Evolutionary conservation across 2,329 filamentous ascomycete genomes (phyloP).

Genomic region (Nigrospora oryzae): DNA sequence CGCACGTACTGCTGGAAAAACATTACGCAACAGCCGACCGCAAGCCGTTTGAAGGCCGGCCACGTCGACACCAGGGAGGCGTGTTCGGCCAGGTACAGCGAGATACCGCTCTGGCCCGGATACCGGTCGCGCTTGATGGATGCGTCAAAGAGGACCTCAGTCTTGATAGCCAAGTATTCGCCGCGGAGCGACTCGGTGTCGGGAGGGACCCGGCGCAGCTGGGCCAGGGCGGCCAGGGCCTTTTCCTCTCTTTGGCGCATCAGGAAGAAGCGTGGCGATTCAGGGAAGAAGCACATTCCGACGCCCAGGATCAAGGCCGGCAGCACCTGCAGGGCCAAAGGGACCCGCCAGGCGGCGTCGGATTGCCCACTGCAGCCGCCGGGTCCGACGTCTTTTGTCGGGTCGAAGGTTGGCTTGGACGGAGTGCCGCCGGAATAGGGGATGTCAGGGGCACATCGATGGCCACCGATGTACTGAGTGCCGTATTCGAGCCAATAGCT

Average conservation of each 20-base stretch:
- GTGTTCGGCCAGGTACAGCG: constrained; percentile 22
- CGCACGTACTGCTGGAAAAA: constrained; percentile 36
- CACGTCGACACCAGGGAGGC: constrained; percentile 18
- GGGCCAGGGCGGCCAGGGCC: constrained; percentile 19
- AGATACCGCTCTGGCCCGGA: constrained; percentile 19
- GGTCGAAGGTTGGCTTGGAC: constrained; percentile 29
- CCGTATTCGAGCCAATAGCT: constrained; percentile 33
- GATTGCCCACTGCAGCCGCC: constrained; percentile 35
- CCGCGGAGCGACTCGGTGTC: constrained; percentile 18
- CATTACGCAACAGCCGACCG: constrained; percentile 47
- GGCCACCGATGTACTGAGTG: constrained; percentile 31
- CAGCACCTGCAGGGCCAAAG: constrained; percentile 40
- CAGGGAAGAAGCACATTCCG: constrained; percentile 12
- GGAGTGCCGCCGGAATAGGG: constrained; percentile 34
- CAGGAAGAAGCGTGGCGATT: constrained; percentile 24
- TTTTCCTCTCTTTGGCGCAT: constrained; percentile 22
- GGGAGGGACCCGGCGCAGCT: constrained; percentile 21
- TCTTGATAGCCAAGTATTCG: constrained; percentile 27
- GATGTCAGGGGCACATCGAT: constrained; percentile 35
- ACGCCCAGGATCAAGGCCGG: constrained; percentile 34
- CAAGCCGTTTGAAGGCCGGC: constrained; percentile 30
- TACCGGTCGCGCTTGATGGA: constrained; percentile 16
- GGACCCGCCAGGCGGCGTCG: constrained; percentile 34
- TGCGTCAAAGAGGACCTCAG: constrained; percentile 26
- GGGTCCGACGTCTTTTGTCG: constrained; percentile 28